phyloP scores from a whole-genome alignment of 2,329 filamentous ascomycete species.

The Aspergillus sp. region DNA sequence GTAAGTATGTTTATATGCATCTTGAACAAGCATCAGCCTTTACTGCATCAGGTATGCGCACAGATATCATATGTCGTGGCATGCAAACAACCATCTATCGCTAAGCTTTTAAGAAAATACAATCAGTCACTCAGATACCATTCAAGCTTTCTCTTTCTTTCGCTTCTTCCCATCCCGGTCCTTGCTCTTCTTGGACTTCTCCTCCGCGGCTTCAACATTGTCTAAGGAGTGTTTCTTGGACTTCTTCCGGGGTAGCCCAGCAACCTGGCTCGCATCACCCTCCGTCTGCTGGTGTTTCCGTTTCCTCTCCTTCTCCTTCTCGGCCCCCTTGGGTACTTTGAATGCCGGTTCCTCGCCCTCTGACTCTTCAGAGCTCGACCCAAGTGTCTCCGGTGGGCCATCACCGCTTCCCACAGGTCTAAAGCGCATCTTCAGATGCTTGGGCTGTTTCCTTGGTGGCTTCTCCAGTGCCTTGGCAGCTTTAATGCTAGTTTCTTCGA shows the following conservation, averaged over 20 bases:
- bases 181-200: slow-evolving; percentile 37
- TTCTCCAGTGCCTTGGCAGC: slow-evolving; percentile 32
- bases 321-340: slow-evolving; percentile 28
- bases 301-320: slow-evolving; percentile 36
- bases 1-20: no score
- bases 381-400: slow-evolving; percentile 34
- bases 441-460: slow-evolving; percentile 41
- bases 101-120: slow-evolving; percentile 18
- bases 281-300: slow-evolving; percentile 37
- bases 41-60: neutral
- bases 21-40: no score
- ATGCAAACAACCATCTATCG: slow-evolving; percentile 28
- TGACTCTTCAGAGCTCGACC: slow-evolving; percentile 38
- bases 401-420: slow-evolving; percentile 41
- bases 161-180: slow-evolving; percentile 41
- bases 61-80: slow-evolving; percentile 13
- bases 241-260: slow-evolving; percentile 37
- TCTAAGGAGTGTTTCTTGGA: slow-evolving; percentile 37
- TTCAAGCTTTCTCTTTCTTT: slow-evolving; percentile 39
- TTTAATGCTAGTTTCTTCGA: slow-evolving; percentile 24
- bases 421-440: slow-evolving; percentile 47
- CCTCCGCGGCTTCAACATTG: slow-evolving; percentile 21
- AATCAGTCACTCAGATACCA: slow-evolving; percentile 26
- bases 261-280: slow-evolving; percentile 24
- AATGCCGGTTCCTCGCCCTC: slow-evolving; percentile 35